Base-by-base conservation (phyloP, 148 eudicot species). In the Rhododendron mucronatum region DNA sequence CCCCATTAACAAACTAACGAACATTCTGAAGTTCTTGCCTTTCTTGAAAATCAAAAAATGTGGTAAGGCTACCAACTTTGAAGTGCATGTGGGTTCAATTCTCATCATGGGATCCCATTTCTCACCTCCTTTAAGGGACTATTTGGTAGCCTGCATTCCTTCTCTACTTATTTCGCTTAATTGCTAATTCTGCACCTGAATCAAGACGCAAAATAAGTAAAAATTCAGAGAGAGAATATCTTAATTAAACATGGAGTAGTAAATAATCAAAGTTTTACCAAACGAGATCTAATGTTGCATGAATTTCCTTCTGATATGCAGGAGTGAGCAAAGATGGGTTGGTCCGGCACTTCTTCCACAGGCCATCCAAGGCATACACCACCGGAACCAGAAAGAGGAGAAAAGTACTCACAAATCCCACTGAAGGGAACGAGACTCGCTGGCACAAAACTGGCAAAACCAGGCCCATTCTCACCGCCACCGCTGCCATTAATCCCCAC, bases 371-470 rank as follows among this genome's bases (percentile, higher is more conserved):
- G 86, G 99, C 99, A n/a, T 96, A 96, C 95, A 96, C 98, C 16
- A 96, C 99, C 5, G 99, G 99, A 41, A 95, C 97, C 4, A 85
- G 99, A 48, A 96, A 96, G 45, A 91, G 98, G 35, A 91, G 99
- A 74, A 96, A 97, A 84, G 96, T 97, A 21, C 90, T 91, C 90
- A 92, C 92, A 0, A 94, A 95, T 10, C 30, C 73, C 48, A 90
- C 85, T 2, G 94, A 89, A 9, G 95, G 92, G 2, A 92, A 94
- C 9, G 99, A 97, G 87, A 97, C 99, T 44, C 87, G 99, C 71
- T 96, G 99, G 99, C 99, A 96, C 86, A 96, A 96, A 88, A 96
- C 99, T 1, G 98, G 99, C 50, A 97, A 97, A 81, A 97, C 99
- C 0, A 83, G 99, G 50, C 93, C 99, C 1, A 88, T 97, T 57